phyloP scores from a whole-genome alignment of 306 rosid species.

The Cucurbita maxima region DNA sequence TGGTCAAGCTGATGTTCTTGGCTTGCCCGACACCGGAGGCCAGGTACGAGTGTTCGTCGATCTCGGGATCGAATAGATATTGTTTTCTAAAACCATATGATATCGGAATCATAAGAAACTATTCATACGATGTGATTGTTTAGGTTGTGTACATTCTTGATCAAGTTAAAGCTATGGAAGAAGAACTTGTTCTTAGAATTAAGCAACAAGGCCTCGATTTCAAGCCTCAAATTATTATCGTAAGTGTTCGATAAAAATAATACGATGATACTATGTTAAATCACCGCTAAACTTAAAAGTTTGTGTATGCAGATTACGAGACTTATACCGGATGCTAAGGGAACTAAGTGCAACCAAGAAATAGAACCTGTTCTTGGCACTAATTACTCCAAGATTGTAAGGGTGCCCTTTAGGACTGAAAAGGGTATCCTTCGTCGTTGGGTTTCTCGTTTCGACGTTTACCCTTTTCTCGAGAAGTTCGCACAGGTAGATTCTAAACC shows the following conservation, averaged over 20 bases:
- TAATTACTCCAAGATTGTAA: constrained; percentile 58
- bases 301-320: constrained; percentile 43
- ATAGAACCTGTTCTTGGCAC: constrained; percentile 57
- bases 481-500: constrained; percentile 35
- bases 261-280: neutral
- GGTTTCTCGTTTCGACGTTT: constrained; percentile 89
- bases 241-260: constrained; percentile 16
- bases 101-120: neutral
- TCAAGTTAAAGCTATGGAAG: constrained; percentile 84
- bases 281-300: neutral
- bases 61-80: neutral
- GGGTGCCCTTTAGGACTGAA: constrained; percentile 66
- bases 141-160: constrained; percentile 89
- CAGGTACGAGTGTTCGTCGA: constrained; percentile 33
- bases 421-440: constrained; percentile 48
- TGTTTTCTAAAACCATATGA: neutral
- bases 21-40: constrained; percentile 94
- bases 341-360: constrained; percentile 77
- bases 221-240: constrained; percentile 84
- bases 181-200: constrained; percentile 50
- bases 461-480: constrained; percentile 77
- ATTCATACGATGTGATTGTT: neutral
- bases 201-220: constrained; percentile 61
- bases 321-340: constrained; percentile 76
- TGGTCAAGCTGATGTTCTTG: constrained; percentile 89